Conservation (phyloP, 495 filamentous ascomycete species). For the Penicillium goetzii region DNA sequence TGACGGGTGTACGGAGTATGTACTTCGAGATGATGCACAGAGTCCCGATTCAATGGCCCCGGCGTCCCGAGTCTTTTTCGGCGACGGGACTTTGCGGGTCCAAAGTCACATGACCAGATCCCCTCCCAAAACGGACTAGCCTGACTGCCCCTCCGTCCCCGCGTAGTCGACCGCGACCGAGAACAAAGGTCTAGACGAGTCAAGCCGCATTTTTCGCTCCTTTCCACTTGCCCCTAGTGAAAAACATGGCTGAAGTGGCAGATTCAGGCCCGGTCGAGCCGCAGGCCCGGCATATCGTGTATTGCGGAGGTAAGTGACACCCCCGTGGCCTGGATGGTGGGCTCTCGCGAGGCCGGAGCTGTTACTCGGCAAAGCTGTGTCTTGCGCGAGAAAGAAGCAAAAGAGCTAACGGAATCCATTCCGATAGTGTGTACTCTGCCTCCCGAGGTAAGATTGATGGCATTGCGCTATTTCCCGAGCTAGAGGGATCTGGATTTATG, state of each 20-base stretch:
- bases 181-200: background rate
- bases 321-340: slow-evolving; percentile 12
- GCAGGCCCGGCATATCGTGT: slow-evolving; percentile 69
- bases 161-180: background rate
- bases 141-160: slow-evolving; percentile 6
- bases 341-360: background rate
- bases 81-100: slow-evolving; percentile 3
- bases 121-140: slow-evolving; percentile 6
- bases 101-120: background rate
- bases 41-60: background rate
- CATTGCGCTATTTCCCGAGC: background rate
- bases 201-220: slow-evolving; percentile 1
- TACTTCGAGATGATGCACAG: background rate
- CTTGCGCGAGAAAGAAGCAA: slow-evolving; percentile 3
- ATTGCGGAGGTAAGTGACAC: slow-evolving; percentile 74
- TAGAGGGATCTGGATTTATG: background rate
- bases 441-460: slow-evolving; percentile 73
- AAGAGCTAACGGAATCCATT: slow-evolving; percentile 23
- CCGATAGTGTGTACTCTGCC: slow-evolving; percentile 84
- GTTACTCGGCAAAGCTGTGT: background rate
- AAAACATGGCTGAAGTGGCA: slow-evolving; percentile 47
- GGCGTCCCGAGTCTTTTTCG: slow-evolving; percentile 12
- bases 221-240: slow-evolving; percentile 1
- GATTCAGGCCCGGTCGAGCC: slow-evolving; percentile 51
- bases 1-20: too few relatives aligned